A percentile compares a stretch with the other conserved stretches of the same genome.
These are phyloP conservation scores for Pseudogymnoascus sp. DNA, from an alignment of 2,329 filamentous ascomycete genomes.

Conservation along the genomic window DNA sequence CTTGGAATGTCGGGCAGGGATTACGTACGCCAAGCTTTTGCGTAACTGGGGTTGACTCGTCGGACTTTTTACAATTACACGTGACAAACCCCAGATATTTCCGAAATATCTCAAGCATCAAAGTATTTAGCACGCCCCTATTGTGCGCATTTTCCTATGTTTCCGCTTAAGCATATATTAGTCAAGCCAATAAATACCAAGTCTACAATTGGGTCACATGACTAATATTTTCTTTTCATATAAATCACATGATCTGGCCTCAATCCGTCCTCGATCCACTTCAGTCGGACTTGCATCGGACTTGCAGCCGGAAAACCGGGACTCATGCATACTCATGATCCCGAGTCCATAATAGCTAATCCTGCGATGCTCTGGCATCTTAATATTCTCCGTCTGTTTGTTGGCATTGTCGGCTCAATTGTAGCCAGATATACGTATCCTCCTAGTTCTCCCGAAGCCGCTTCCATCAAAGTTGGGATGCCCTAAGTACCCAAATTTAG, in stretches of 20 bases:
- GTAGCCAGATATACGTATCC: conserved; percentile 6
- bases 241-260: not conserved
- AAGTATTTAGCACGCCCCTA: too few species aligned
- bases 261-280: conserved; percentile 7
- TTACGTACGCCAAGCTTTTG: conserved; percentile 2
- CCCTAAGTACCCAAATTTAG: conserved; percentile 9
- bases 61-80: too few species aligned
- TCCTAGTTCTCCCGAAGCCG: conserved; percentile 7
- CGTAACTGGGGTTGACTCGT: not conserved
- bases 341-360: not conserved
- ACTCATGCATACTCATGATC: conserved; percentile 3
- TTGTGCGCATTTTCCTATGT: too few species aligned
- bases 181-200: not conserved
- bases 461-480: conserved; percentile 1
- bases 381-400: not conserved
- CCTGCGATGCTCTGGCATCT: not conserved
- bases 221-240: not conserved
- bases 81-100: too few species aligned
- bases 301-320: conserved; percentile 4
- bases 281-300: conserved; percentile 5
- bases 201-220: not conserved
- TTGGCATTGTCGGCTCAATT: not conserved
- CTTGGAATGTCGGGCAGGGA: not conserved
- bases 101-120: too few species aligned
- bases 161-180: not conserved